Conservation (phyloP, 139 green algal genomes). For the Raphidocelis subcapitata region DNA sequence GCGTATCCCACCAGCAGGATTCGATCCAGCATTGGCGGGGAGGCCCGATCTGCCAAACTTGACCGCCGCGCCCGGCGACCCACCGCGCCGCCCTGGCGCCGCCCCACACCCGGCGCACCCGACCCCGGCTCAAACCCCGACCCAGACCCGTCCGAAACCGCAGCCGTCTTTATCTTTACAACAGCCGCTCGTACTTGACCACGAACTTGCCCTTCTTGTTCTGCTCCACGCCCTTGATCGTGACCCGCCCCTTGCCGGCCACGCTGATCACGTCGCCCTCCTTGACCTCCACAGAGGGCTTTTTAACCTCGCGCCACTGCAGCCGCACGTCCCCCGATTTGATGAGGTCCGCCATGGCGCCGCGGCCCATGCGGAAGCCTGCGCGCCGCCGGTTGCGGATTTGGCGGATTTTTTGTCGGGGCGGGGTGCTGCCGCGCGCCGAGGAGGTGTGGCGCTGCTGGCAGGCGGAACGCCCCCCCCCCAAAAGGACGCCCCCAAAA, state of each 20-base stretch:
- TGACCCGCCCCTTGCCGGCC: slow-evolving; percentile 67
- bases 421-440: not conserved
- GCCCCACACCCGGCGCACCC: too few relatives aligned
- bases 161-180: too few relatives aligned
- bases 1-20: too few relatives aligned
- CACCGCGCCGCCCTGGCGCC: too few relatives aligned
- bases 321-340: slow-evolving; percentile 69
- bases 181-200: slow-evolving; percentile 27
- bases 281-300: slow-evolving; percentile 56
- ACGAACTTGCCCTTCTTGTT: slow-evolving; percentile 66
- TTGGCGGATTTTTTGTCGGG: not conserved
- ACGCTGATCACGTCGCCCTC: slow-evolving; percentile 72
- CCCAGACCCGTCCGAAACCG: too few relatives aligned
- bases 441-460: not conserved
- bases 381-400: not conserved
- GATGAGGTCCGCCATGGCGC: slow-evolving; percentile 76
- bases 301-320: slow-evolving; percentile 72
- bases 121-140: too few relatives aligned
- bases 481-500: not conserved
- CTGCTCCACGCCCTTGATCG: slow-evolving; percentile 41
- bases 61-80: too few relatives aligned
- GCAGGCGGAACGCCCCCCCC: not conserved
- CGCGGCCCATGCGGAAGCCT: slow-evolving; percentile 74
- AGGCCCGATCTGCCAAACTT: too few relatives aligned
- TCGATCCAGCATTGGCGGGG: too few relatives aligned